Conservation (phyloP, 352 stramenopile genomes). For the Pythium oligandrum region DNA sequence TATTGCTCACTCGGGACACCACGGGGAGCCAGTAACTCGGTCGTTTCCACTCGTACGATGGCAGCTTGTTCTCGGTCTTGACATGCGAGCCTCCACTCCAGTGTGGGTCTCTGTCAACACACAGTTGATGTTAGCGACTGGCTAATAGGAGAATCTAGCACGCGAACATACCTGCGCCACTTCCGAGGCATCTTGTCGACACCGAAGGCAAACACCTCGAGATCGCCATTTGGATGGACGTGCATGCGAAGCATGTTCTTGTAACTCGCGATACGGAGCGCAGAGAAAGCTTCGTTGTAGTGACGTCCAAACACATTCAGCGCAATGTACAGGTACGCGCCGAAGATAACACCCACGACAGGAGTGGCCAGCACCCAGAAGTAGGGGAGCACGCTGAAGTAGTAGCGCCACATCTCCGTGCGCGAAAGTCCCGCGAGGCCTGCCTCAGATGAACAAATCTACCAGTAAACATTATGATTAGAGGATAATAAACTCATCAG, state of each 20-base stretch:
- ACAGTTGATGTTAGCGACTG: no score
- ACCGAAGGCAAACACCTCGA: slow-evolving; percentile 79
- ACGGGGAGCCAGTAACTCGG: slow-evolving; percentile 83
- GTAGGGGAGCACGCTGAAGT: slow-evolving; percentile 82
- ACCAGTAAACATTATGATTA: neutral
- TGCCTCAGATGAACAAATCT: slow-evolving; percentile 50
- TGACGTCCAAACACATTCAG: slow-evolving; percentile 83
- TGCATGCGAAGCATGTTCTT: slow-evolving; percentile 87
- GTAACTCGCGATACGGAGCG: slow-evolving; percentile 84
- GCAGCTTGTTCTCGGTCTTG: slow-evolving; percentile 48
- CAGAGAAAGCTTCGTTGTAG: slow-evolving; percentile 89
- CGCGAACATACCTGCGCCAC: slow-evolving; percentile 58
- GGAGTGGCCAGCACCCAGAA: slow-evolving; percentile 83
- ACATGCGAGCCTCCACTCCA: slow-evolving; percentile 68
- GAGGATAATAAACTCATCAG: neutral
- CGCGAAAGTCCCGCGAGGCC: slow-evolving; percentile 55
- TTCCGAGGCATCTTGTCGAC: slow-evolving; percentile 89
- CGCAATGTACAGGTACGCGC: slow-evolving; percentile 78
- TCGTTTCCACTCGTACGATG: slow-evolving; percentile 63
- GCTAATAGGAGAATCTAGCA: slow-evolving; percentile 5
- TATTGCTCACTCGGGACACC: slow-evolving; percentile 78
- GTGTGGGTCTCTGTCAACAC: slow-evolving; percentile 46
- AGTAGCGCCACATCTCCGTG: slow-evolving; percentile 80
- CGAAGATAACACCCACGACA: slow-evolving; percentile 76
- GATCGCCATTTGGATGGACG: slow-evolving; percentile 63